Evolutionary conservation across 2,329 filamentous ascomycete species (phyloP).

Genomic region (Aureobasidium leucospermi): DNA sequence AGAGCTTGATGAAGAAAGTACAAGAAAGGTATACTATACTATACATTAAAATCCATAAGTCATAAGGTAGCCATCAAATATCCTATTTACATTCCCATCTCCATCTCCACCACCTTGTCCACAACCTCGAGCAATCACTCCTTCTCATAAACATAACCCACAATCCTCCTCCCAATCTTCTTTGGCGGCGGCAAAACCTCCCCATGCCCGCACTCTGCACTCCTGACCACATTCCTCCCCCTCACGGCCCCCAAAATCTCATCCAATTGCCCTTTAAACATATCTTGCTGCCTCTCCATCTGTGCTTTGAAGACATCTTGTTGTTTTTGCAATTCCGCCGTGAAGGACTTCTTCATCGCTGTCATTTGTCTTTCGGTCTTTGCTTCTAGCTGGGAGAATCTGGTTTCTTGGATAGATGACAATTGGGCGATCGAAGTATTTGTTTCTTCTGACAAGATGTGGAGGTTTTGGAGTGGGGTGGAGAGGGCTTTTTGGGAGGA

Average conservation of each 20-base stretch:
- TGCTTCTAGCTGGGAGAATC: neutral
- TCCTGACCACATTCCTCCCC: neutral
- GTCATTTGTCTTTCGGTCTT: neutral
- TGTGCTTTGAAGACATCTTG: neutral
- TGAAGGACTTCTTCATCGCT: neutral
- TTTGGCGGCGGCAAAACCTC: constrained; percentile 16
- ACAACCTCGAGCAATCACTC: neutral
- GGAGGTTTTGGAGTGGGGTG: neutral
- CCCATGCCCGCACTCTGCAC: constrained; percentile 12
- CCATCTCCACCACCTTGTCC: too few relatives aligned
- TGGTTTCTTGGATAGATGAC: neutral
- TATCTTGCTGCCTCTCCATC: neutral
- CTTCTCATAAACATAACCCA: constrained; percentile 17
- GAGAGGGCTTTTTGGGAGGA: neutral
- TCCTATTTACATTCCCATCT: too few relatives aligned
- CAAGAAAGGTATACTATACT: neutral
- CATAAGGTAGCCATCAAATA: neutral
- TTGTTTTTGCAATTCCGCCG: neutral
- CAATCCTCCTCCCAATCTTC: constrained; percentile 15
- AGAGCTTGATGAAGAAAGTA: too few relatives aligned
- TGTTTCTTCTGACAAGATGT: neutral
- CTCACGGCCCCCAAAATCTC: constrained; percentile 2
- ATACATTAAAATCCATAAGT: neutral
- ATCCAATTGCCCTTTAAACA: neutral
- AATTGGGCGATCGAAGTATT: neutral